Evolutionary conservation across 1,139 yeast genomes (phyloP).

Genomic region (Geotrichum bryndzae): DNA sequence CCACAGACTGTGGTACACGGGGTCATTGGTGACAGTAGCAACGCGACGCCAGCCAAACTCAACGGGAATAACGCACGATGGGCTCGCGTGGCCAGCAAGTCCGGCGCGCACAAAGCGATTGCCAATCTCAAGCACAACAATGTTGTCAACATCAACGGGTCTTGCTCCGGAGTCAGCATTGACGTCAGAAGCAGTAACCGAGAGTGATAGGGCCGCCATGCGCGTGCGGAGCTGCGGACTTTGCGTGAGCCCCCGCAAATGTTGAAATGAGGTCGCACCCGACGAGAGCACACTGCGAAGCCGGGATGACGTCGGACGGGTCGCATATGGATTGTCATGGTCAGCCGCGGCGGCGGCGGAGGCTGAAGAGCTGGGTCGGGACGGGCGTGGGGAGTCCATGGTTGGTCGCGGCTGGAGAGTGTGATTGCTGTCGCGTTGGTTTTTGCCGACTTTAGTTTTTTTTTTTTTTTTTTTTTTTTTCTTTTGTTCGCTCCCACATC

Average conservation of each 20-base stretch:
- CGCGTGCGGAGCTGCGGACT: conserved; percentile 18
- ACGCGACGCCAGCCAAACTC: conserved; percentile 16
- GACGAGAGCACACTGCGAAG: not conserved
- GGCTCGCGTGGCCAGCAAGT: conserved; percentile 15
- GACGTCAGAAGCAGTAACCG: not conserved
- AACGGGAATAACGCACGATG: conserved; percentile 14
- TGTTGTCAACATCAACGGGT: conserved; percentile 10
- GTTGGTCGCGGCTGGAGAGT: not conserved
- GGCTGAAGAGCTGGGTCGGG: not conserved
- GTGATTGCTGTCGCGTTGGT: not conserved
- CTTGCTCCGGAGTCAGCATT: not conserved
- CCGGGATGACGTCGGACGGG: not conserved
- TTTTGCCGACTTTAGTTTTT: not conserved
- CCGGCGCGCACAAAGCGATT: conserved; percentile 17
- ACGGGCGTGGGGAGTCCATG: not conserved
- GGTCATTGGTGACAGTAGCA: not conserved
- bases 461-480: not conserved
- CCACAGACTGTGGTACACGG: conserved; percentile 9
- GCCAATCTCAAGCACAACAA: conserved; percentile 17
- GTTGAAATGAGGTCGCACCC: not conserved
- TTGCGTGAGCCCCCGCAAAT: conserved; percentile 4
- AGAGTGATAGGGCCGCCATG: conserved; percentile 15
- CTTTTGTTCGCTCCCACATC: not conserved
- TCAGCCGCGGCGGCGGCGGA: not conserved
- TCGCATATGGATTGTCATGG: not conserved